phyloP scores from a whole-genome alignment of 2,329 filamentous ascomycete species.

The Apiospora rasikravindrae region DNA sequence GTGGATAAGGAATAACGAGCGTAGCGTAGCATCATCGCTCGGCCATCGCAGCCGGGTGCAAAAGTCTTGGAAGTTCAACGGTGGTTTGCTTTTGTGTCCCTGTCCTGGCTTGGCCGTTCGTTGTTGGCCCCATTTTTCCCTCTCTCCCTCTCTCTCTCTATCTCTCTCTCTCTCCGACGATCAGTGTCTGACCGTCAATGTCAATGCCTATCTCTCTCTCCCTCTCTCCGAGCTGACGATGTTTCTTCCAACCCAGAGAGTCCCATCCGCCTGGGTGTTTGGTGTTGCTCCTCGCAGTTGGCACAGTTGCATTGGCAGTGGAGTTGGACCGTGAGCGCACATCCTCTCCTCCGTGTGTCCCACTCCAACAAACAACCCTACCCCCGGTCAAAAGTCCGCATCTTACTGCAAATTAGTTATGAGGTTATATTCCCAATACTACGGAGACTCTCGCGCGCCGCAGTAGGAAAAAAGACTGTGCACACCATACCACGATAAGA shows the following conservation, averaged over 20 bases:
- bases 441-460: not conserved
- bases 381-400: not conserved
- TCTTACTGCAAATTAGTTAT: not conserved
- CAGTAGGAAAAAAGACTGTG: not conserved
- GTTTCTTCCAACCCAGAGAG: not conserved
- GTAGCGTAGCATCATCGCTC: not conserved
- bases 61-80: not conserved
- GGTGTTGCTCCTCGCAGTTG: not conserved
- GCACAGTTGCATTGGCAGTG: not conserved
- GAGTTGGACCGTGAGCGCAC: not conserved
- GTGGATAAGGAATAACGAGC: not conserved
- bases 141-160: not conserved
- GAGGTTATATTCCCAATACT: not conserved
- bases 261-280: not conserved
- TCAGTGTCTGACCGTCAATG: too few species aligned
- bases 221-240: not conserved
- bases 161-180: not conserved
- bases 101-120: not conserved
- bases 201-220: not conserved
- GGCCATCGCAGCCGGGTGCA: not conserved
- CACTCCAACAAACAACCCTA: not conserved
- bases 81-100: not conserved
- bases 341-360: not conserved
- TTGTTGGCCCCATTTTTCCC: not conserved
- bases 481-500: conserved; percentile 2